These are phyloP conservation scores for Suhomyces anneliseae DNA, from an alignment of 1,139 yeast genomes.

Conservation along the genomic window DNA sequence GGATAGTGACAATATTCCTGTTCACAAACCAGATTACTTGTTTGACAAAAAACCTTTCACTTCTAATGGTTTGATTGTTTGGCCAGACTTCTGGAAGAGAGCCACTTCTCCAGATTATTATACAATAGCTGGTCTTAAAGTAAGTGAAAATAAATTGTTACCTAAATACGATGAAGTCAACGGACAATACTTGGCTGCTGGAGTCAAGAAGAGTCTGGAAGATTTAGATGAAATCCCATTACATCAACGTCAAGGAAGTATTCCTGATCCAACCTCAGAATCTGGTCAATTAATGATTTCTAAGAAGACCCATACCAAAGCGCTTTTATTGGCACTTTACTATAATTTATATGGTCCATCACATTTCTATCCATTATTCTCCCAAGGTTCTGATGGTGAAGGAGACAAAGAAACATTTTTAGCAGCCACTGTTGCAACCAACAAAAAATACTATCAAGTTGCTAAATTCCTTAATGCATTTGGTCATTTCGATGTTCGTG, in stretches of 20 bases:
- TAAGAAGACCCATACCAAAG: constrained; percentile 62
- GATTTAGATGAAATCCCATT: constrained; percentile 37
- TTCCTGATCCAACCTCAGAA: constrained; percentile 81
- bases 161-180: constrained; percentile 34
- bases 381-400: constrained; percentile 85
- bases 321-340: constrained; percentile 67
- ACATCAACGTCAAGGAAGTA: constrained; percentile 67
- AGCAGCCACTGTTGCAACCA: constrained; percentile 71
- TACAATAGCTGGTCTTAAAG: constrained; percentile 33
- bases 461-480: constrained; percentile 53
- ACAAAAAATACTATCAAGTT: constrained; percentile 67
- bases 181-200: constrained; percentile 20
- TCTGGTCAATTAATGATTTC: constrained; percentile 78
- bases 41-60: constrained; percentile 23
- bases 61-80: constrained; percentile 40
- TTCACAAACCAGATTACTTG: constrained; percentile 50
- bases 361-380: constrained; percentile 77
- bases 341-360: constrained; percentile 80
- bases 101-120: constrained; percentile 46
- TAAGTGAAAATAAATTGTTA: constrained; percentile 26
- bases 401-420: constrained; percentile 90
- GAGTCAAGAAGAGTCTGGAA: background rate
- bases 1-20: constrained; percentile 77
- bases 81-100: constrained; percentile 53
- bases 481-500: constrained; percentile 46